Conservation (phyloP, 2,329 filamentous ascomycete species). For the Bipolaris oryzae region DNA sequence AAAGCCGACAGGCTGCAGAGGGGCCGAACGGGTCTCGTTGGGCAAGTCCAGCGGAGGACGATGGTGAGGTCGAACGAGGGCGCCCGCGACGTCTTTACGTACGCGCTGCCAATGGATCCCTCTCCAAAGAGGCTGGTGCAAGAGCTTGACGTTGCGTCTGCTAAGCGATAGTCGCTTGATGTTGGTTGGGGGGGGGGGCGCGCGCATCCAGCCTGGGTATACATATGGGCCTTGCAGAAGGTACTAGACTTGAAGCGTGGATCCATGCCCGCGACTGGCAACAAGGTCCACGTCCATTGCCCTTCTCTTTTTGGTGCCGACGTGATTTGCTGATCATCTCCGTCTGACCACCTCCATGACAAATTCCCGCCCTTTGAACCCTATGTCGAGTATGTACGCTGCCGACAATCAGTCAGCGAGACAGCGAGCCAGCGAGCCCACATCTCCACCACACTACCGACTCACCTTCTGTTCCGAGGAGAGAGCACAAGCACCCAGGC, state of each 20-base stretch:
- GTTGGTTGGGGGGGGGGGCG: conserved; percentile 22
- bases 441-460: no score
- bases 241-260: conserved; percentile 18
- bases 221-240: conserved; percentile 14
- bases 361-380: neutral
- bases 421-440: neutral
- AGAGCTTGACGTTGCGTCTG: conserved; percentile 26
- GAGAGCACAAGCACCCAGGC: neutral
- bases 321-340: neutral
- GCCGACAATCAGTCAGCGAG: neutral
- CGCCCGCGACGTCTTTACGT: conserved; percentile 3
- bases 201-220: conserved; percentile 23
- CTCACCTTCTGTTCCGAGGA: neutral
- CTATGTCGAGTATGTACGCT: no score
- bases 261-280: conserved; percentile 7
- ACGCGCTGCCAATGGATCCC: conserved; percentile 13
- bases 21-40: conserved; percentile 20
- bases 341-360: conserved; percentile 10
- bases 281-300: conserved; percentile 1
- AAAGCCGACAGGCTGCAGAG: conserved; percentile 27
- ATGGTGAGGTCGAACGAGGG: conserved; percentile 11
- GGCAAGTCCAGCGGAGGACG: conserved; percentile 22
- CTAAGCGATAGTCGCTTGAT: conserved; percentile 31
- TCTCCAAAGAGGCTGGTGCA: conserved; percentile 13
- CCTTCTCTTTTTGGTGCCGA: no score